Evolutionary conservation across 805 yeast species (phyloP).

Genomic region (Hanseniaspora osmophila): DNA sequence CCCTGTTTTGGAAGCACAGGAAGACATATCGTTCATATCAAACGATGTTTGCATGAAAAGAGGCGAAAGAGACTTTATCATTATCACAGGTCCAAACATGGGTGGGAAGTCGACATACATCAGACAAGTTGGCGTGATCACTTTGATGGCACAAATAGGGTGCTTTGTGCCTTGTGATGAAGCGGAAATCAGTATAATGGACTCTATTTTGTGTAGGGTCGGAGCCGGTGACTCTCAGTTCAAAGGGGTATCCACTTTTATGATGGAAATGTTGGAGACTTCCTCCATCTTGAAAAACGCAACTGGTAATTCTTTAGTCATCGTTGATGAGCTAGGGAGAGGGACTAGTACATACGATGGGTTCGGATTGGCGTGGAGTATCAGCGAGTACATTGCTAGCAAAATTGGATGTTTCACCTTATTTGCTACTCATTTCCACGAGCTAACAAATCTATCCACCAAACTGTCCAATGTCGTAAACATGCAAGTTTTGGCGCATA

Average conservation of each 20-base stretch:
- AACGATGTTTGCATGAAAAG: slow-evolving; percentile 66
- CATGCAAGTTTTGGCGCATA: slow-evolving; percentile 86
- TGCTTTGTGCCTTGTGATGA: slow-evolving; percentile 71
- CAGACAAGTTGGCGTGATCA: slow-evolving; percentile 76
- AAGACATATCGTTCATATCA: slow-evolving; percentile 77
- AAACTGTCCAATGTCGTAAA: slow-evolving; percentile 54
- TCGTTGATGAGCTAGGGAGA: slow-evolving; percentile 91
- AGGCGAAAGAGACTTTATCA: slow-evolving; percentile 49
- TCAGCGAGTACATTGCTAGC: slow-evolving; percentile 68
- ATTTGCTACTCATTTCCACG: slow-evolving; percentile 97
- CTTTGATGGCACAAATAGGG: slow-evolving; percentile 80
- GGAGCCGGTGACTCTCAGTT: slow-evolving; percentile 97
- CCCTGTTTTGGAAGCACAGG: slow-evolving; percentile 88
- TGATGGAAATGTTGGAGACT: slow-evolving; percentile 97
- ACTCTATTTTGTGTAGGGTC: slow-evolving; percentile 88
- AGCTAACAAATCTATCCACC: slow-evolving; percentile 67
- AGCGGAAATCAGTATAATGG: slow-evolving; percentile 74
- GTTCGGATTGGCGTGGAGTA: slow-evolving; percentile 95
- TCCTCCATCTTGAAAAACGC: slow-evolving; percentile 84
- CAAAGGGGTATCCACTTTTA: slow-evolving; percentile 91
- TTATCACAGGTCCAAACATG: slow-evolving; percentile 95
- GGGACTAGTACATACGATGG: slow-evolving; percentile 79
- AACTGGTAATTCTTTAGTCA: slow-evolving; percentile 67
- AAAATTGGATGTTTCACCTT: slow-evolving; percentile 64
- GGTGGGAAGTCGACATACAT: slow-evolving; percentile 94